phyloP scores from a whole-genome alignment of 1,284 basidiomycete genomes.

The Marasmius oreades region DNA sequence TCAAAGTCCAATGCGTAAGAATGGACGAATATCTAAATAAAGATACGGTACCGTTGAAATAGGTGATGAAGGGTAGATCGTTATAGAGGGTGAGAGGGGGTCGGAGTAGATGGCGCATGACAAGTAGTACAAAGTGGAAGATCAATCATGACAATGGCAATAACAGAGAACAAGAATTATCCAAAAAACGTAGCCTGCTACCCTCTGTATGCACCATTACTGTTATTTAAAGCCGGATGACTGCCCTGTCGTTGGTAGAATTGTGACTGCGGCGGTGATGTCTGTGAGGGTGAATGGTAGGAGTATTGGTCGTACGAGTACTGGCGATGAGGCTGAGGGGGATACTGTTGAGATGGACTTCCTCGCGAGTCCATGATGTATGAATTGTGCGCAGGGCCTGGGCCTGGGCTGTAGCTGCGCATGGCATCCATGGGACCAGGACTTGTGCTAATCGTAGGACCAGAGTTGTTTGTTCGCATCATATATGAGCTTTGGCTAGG shows the following conservation, averaged over 20 bases:
- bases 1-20: too few relatives aligned
- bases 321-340: slow-evolving; percentile 16
- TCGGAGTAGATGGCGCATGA: too few relatives aligned
- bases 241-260: slow-evolving; percentile 23
- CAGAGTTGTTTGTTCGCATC: not conserved
- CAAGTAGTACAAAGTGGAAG: not conserved
- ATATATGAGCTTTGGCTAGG: not conserved
- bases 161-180: not conserved
- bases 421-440: not conserved
- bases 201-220: slow-evolving; percentile 36
- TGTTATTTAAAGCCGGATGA: slow-evolving; percentile 17
- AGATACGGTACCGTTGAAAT: too few relatives aligned
- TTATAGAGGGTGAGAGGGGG: too few relatives aligned
- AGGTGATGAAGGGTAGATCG: too few relatives aligned
- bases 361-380: not conserved
- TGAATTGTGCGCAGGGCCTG: not conserved
- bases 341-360: slow-evolving; percentile 13
- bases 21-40: too few relatives aligned
- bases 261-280: slow-evolving; percentile 21
- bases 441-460: not conserved
- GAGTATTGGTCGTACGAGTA: slow-evolving; percentile 4
- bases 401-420: slow-evolving; percentile 1
- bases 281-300: slow-evolving; percentile 5
- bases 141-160: not conserved
- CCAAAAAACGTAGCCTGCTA: not conserved